Evolutionary conservation across 2,329 filamentous ascomycete species (phyloP).

Genomic region (Didymella arachidicola): DNA sequence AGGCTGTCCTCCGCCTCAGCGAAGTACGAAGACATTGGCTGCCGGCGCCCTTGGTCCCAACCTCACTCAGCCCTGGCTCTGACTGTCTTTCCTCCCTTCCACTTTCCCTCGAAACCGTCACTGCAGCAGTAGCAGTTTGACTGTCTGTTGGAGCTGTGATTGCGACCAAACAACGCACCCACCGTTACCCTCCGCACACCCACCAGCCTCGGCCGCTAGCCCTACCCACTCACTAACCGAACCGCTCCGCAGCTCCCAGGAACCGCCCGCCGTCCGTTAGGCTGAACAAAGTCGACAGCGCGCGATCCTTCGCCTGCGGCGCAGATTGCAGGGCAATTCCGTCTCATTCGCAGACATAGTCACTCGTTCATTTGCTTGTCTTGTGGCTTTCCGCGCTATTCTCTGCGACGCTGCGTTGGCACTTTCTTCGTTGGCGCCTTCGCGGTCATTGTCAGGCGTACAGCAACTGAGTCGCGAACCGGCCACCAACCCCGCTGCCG

Average conservation of each 20-base stretch:
- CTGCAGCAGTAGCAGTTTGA: slow-evolving; percentile 5
- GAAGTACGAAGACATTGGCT: slow-evolving; percentile 24
- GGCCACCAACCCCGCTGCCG: slow-evolving; percentile 26
- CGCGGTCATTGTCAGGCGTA: slow-evolving; percentile 21
- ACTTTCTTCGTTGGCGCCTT: background rate
- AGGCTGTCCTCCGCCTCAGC: slow-evolving; percentile 25
- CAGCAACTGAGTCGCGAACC: slow-evolving; percentile 32
- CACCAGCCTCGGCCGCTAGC: slow-evolving; percentile 23
- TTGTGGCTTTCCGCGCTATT: background rate
- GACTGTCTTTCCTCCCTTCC: slow-evolving; percentile 6
- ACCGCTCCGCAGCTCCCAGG: slow-evolving; percentile 20
- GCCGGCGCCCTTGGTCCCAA: slow-evolving; percentile 17
- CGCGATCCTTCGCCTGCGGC: slow-evolving; percentile 16
- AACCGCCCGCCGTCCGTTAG: slow-evolving; percentile 20
- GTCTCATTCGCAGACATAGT: background rate
- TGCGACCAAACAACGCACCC: slow-evolving; percentile 6
- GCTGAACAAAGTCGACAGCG: slow-evolving; percentile 19
- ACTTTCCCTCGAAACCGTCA: slow-evolving; percentile 1
- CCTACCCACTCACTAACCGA: slow-evolving; percentile 22
- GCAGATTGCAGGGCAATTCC: slow-evolving; percentile 1
- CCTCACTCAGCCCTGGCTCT: slow-evolving; percentile 23
- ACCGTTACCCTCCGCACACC: slow-evolving; percentile 7
- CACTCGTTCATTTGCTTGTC: slow-evolving; percentile 11
- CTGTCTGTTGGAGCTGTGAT: slow-evolving; percentile 8
- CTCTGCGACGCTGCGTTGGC: slow-evolving; percentile 10